Evolutionary conservation across 2,329 filamentous ascomycete species (phyloP), one percentile per base, ranked within the genome.

Genomic region (Falciphora oryzae): DNA sequence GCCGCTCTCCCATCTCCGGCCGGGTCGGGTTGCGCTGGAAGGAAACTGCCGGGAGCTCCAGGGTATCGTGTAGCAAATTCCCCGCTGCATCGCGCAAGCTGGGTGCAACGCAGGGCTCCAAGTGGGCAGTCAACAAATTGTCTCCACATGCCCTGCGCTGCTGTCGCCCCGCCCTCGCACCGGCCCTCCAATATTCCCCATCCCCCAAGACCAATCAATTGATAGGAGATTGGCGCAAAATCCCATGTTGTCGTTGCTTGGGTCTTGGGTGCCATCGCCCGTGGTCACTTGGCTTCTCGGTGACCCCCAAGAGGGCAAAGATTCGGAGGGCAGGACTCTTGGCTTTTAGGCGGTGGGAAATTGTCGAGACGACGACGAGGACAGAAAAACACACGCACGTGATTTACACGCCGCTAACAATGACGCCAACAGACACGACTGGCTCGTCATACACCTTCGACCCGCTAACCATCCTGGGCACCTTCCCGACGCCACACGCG

Each of bases 391-490:
- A 13, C n/a, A 0, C 2, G 4, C 22, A 53, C 22, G 44, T 53
- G 44, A 53, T 53, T 53, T 25, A 25, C 44, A 53, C 44, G 44
- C 6, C n/a, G 22, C 44, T 53, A 11, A 53, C 44, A n/a, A 53
- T 25, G 44, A 28, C 14, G 18, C 61, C 31, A 31, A 63, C 62
- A 63, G 62, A 59, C 16, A 63, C 62, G 25, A 63, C 62, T n/a
- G 53, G 38, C 22, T 27, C 53, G n/a, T 63, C 62, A 6, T 63
- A 38, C 62, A 59, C 14, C 14, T 63, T 63, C 62, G 53, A 58
- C 57, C 62, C 62, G 18, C 31, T 57, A 11, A 6, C 32, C 56
- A 63, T 63, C 56, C 53, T 63, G 22, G 32, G 38, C 28, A 44
- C 29, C 62, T 63, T 63, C 56, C 62, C 62, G 28, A 63, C 62